Conservation (phyloP, 2,329 filamentous ascomycete genomes). For the Trichoderma endophyticum region DNA sequence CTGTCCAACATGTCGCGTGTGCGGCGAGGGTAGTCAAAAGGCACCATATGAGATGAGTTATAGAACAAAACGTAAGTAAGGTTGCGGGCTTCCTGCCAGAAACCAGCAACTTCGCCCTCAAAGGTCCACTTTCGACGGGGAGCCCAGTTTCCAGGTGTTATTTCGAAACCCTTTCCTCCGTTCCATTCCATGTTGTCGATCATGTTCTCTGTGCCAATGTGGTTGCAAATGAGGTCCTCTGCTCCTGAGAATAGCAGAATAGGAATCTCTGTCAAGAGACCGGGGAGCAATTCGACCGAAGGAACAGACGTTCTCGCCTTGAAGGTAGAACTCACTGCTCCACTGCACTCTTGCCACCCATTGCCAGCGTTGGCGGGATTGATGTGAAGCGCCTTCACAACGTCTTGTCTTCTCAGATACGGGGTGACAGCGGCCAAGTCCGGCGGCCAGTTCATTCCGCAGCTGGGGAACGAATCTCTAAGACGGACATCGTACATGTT, state of each 20-base stretch:
- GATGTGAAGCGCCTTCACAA: constrained; percentile 76
- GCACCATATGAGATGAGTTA: constrained; percentile 97
- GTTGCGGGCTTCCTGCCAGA: constrained; percentile 93
- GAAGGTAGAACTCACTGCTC: constrained; percentile 72
- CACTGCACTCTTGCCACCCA: constrained; percentile 89
- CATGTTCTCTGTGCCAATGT: constrained; percentile 86
- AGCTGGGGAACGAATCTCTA: constrained; percentile 73
- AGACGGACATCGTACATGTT: constrained; percentile 99
- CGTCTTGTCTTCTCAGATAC: constrained; percentile 80
- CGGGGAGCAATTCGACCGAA: constrained; percentile 70
- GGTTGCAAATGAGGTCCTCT: constrained; percentile 95
- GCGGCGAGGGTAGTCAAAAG: constrained; percentile 84
- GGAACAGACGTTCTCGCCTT: constrained; percentile 67
- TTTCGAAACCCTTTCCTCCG: constrained; percentile 85
- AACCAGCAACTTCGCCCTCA: constrained; percentile 80
- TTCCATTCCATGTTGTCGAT: constrained; percentile 92
- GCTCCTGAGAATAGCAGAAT: constrained; percentile 89
- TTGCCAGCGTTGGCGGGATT: constrained; percentile 69
- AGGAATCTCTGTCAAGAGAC: constrained; percentile 71
- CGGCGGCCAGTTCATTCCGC: constrained; percentile 97
- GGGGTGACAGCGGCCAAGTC: constrained; percentile 75
- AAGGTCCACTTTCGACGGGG: constrained; percentile 94
- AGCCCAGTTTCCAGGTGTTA: constrained; percentile 81
- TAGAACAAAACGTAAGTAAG: constrained; percentile 94
- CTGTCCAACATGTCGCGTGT: constrained; percentile 95